Base-by-base conservation (phyloP, 2,329 filamentous ascomycete species). In the Aspergillus clavatus region DNA sequence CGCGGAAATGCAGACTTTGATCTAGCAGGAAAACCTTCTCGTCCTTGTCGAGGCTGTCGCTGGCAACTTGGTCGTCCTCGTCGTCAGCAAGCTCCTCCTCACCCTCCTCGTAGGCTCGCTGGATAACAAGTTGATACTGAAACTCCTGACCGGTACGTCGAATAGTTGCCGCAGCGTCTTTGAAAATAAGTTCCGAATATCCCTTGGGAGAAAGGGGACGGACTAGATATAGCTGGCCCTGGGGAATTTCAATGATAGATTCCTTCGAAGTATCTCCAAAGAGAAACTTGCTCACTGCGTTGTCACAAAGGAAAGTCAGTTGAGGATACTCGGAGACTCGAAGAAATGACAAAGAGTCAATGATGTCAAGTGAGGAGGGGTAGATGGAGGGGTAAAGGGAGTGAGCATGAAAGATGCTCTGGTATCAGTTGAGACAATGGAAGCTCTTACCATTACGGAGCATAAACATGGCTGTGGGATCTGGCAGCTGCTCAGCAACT, bases 111-210 rank as follows among this genome's bases (percentile, higher is more conserved):
- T 95, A 98, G 47, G 91, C 91, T 49, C 93, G 82, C 67, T 98
- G 93, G 33, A 97, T 81, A 31, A 97, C 91, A 10, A 98, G 87
- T 68, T 98, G 93, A 67, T 97, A 98, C 62, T 98, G 90, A 62
- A 87, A 96, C 43, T 97, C 89, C 66, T 95, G 90, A 16, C 87
- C 90, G 12, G 93, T 97, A 53, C 88, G 83, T 54, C 94, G 86
- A 62, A 98, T 94, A 52, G 86, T 89, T 42, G 91, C 89, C 38
- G 89, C 87, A 29, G 89, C 86, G 82, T 98, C 93, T 70, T 93
- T 95, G 78, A 96, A 98, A 70, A 98, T 95, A 65, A 97, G 89
- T 70, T 98, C 93, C 1, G 91, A 96, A 68, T 96, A 97, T 55
- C 93, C 93, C 69, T 98, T 98, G 46, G 91, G 89, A 6, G 91